Base-by-base conservation (phyloP, 2,329 filamentous ascomycete genomes). In the Capronia americana region DNA sequence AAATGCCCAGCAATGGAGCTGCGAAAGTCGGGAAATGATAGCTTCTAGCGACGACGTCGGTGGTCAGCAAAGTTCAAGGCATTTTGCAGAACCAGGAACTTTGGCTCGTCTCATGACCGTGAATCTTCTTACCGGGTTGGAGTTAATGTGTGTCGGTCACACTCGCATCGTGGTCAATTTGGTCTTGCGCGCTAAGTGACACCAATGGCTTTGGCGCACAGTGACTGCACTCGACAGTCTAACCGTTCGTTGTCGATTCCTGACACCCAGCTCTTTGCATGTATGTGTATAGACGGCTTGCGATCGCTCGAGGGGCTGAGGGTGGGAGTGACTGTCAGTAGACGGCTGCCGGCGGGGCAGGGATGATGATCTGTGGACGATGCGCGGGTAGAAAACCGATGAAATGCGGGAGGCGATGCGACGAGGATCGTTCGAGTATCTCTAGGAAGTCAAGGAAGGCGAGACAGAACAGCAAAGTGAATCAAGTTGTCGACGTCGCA, bases 91-190 rank as follows among this genome's bases (percentile, higher is more conserved):
- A 59, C 12, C 6, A 46, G 26, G 17, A 53, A 14, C 23, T n/a
- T 14, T 17, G 23, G 30, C 20, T 34, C 17, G 20, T 28, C 24
- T n/a, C 32, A 41, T 3, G 28, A 41, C 24, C n/a, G 20, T 57
- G 24, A 38, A 20, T 30, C 34, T 41, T 58, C 65, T 30, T 61
- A 67, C 65, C 26, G 50, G 57, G 28, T 38, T 32, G 38, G 26
- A 50, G 54, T 63, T 48, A 55, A 63, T 60, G 51, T 63, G 28
- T 32, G 24, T 53, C 56, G 61, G 61, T 54, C 61, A 69, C 58
- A 65, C 23, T 53, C 30, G 41, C 67, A 67, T 67, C 48, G 61
- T 64, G 55, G 30, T 62, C 64, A 11, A 26, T 14, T 14, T 24
- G 23, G 56, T 38, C 24, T 53, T 60, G 61, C 54, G 57, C 62